Evolutionary conservation across 2,329 filamentous ascomycete species (phyloP).

Genomic region (Xylariaceae sp.): DNA sequence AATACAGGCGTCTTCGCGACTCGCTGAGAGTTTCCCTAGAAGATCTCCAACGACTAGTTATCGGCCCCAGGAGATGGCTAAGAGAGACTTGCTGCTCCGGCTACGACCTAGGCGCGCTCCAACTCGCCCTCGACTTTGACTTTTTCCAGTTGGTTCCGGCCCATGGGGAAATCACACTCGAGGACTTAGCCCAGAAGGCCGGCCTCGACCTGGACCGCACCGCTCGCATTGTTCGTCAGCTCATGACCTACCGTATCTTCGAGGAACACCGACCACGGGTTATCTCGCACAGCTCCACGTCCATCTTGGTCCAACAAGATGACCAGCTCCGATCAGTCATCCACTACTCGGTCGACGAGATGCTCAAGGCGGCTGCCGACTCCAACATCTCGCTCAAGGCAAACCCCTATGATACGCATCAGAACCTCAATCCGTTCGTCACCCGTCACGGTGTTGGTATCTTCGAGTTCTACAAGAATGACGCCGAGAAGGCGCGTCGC

Average conservation of each 20-base stretch:
- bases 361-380: conserved; percentile 26
- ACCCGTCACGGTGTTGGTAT: conserved; percentile 16
- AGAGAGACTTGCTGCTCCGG: neutral
- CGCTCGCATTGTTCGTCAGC: conserved; percentile 21
- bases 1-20: conserved; percentile 1
- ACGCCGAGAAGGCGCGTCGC: neutral
- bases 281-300: conserved; percentile 21
- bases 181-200: conserved; percentile 20
- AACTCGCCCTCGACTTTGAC: conserved; percentile 22
- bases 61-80: neutral
- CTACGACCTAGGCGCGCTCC: conserved; percentile 10
- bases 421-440: conserved; percentile 20
- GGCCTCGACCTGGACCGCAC: conserved; percentile 24
- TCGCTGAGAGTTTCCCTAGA: neutral
- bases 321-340: conserved; percentile 18
- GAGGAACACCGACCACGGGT: conserved; percentile 17
- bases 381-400: conserved; percentile 16
- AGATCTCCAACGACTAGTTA: conserved; percentile 1
- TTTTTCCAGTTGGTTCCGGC: conserved; percentile 26
- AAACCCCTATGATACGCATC: conserved; percentile 20
- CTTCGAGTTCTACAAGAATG: conserved; percentile 12
- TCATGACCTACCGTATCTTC: conserved; percentile 26
- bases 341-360: conserved; percentile 26
- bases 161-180: conserved; percentile 17
- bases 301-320: conserved; percentile 12